A percentile compares a stretch with the other conserved stretches of the same genome.
Conservation (phyloP, 306 rosid genomes). For the Echinosophora koreensis region DNA sequence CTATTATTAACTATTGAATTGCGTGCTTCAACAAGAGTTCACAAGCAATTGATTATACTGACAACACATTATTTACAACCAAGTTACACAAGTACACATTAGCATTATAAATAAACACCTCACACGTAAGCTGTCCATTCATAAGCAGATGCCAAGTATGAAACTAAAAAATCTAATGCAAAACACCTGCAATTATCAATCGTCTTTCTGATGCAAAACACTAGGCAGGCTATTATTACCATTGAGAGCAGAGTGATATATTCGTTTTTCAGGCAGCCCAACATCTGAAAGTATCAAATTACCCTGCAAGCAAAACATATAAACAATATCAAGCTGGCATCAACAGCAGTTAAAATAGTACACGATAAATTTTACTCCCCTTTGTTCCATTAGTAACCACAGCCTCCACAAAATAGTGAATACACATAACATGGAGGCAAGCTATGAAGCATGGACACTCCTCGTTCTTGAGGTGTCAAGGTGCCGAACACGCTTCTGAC, state of each 20-base stretch:
- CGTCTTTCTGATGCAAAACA: slow-evolving; percentile 83
- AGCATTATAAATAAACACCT: slow-evolving; percentile 31
- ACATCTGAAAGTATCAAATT: slow-evolving; percentile 72
- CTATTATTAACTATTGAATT: too few species aligned
- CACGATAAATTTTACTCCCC: background rate
- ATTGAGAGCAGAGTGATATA: slow-evolving; percentile 83
- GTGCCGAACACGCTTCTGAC: too few species aligned
- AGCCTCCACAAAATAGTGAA: slow-evolving; percentile 32
- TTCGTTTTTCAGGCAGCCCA: slow-evolving; percentile 90
- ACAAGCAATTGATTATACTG: slow-evolving; percentile 17
- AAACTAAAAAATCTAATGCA: slow-evolving; percentile 34
- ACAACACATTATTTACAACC: slow-evolving; percentile 9
- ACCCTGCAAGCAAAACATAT: slow-evolving; percentile 67
- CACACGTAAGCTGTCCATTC: slow-evolving; percentile 47
- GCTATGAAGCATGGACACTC: too few species aligned
- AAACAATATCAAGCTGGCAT: slow-evolving; percentile 22
- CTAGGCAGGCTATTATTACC: slow-evolving; percentile 84
- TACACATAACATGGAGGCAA: background rate
- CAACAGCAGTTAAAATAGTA: background rate
- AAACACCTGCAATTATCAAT: slow-evolving; percentile 68
- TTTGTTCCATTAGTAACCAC: slow-evolving; percentile 27
- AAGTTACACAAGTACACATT: slow-evolving; percentile 42
- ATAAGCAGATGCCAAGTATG: slow-evolving; percentile 42
- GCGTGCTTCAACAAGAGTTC: background rate
- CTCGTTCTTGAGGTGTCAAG: too few species aligned